Evolutionary conservation across 176 grass and related monocot genomes (phyloP), one percentile per base, ranked within the genome.

Genomic region (Elaeis guineensis): DNA sequence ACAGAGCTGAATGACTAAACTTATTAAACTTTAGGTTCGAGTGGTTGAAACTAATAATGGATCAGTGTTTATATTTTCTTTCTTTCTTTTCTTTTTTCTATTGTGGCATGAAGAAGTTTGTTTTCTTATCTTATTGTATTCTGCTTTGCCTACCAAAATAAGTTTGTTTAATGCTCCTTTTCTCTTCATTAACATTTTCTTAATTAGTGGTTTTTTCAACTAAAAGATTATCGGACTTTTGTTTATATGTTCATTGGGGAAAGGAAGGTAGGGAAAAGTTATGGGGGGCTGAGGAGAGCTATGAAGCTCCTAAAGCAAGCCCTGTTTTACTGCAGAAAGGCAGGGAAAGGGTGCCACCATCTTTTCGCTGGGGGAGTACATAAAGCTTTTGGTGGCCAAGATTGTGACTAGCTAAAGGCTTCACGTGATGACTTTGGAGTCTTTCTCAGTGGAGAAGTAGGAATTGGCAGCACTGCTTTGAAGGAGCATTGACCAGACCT

Each of bases 361-460:
- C 50, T 73, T 63, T 73, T 73, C 59, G 55, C 28, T 28, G 70
- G 20, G 18, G 28, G 57, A 71, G 69, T 71, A 71, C 69, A 30
- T 71, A 23, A 50, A 61, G 56, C 48, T 61, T 71, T 60, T 61
- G 18, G 70, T 49, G 59, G 26, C 70, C 59, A 55, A 73, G 70
- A 73, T 73, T 63, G 70, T 25, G 70, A 63, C 59, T 54, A 15
- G 18, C 26, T 55, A 63, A 73, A 63, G 70, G 22, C 58, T 73
- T 73, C 70, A 73, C 70, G 70, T 73, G 70, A 73, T 54, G 26
- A 63, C 26, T 73, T 73, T 73, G 70, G 70, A 63, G 49, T 73
- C 59, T 73, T 73, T 73, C 70, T 73, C 59, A 55, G 70, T 73
- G 70, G 70, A 73, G 70, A 63, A 62, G 70, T 63, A 55, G 58